phyloP scores from a whole-genome alignment of 768 basidiomycete genomes.

The Trametes coccinea region DNA sequence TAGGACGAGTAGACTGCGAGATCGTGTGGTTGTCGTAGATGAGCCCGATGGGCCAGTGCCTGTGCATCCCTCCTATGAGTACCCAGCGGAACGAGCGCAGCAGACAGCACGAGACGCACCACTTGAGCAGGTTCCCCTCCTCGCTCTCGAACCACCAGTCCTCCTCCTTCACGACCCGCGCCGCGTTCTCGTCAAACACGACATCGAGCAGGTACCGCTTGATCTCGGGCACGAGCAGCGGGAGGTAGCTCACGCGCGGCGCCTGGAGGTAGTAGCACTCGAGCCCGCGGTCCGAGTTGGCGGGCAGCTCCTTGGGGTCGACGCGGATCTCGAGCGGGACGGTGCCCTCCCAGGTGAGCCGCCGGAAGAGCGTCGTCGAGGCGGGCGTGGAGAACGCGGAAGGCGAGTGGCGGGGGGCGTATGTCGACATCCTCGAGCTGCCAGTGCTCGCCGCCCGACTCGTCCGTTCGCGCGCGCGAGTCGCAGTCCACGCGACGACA shows the following conservation, averaged over 20 bases:
- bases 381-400: constrained; percentile 53
- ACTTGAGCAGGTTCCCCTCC: constrained; percentile 79
- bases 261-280: constrained; percentile 92
- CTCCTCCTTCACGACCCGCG: constrained; percentile 75
- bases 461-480: constrained; percentile 7
- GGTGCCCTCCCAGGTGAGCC: constrained; percentile 89
- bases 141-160: constrained; percentile 99
- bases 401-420: constrained; percentile 37
- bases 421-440: constrained; percentile 31
- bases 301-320: constrained; percentile 85
- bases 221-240: constrained; percentile 87
- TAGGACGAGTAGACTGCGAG: constrained; percentile 52
- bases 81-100: background rate
- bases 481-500: constrained; percentile 9
- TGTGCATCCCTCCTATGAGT: constrained; percentile 33
- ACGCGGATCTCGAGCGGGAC: constrained; percentile 89
- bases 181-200: constrained; percentile 85
- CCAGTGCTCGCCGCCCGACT: constrained; percentile 8
- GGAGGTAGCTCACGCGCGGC: constrained; percentile 90
- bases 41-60: constrained; percentile 98
- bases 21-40: constrained; percentile 86
- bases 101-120: constrained; percentile 50
- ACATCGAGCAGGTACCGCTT: constrained; percentile 88
- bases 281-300: constrained; percentile 84
- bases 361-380: constrained; percentile 81